Evolutionary conservation across 257 asterid species (phyloP).

Genomic region (Solanum chiquidenum): DNA sequence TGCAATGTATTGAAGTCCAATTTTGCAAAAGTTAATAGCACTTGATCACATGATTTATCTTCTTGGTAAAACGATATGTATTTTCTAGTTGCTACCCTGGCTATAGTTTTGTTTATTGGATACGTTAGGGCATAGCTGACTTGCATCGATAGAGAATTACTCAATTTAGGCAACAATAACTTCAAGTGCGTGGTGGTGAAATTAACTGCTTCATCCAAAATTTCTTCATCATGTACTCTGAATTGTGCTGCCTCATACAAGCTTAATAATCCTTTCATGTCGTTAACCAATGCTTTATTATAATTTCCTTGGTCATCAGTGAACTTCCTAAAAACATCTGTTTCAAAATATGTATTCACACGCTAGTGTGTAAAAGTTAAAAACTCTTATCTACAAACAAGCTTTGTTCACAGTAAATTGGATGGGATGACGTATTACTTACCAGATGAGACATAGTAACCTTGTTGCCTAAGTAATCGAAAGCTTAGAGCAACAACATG

Average conservation of each 20-base stretch:
- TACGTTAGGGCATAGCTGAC: not conserved
- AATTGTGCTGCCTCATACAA: conserved; percentile 23
- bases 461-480: no score
- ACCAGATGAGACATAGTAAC: no score
- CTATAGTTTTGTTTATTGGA: conserved; percentile 14
- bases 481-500: no score
- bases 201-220: conserved; percentile 6
- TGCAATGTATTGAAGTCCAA: conserved; percentile 19
- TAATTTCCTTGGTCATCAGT: conserved; percentile 3
- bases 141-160: not conserved
- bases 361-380: not conserved
- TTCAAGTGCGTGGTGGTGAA: conserved; percentile 6
- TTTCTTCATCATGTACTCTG: not conserved
- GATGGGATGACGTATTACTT: no score
- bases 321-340: conserved; percentile 20
- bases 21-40: conserved; percentile 11
- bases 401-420: no score
- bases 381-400: not conserved
- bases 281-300: not conserved
- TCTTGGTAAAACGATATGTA: conserved; percentile 1
- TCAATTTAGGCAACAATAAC: not conserved
- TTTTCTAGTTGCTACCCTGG: conserved; percentile 6
- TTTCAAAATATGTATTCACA: not conserved
- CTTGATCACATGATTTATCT: not conserved
- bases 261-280: conserved; percentile 12